Conservation (phyloP, 352 stramenopile species). For the Phytophthora podocarpi region DNA sequence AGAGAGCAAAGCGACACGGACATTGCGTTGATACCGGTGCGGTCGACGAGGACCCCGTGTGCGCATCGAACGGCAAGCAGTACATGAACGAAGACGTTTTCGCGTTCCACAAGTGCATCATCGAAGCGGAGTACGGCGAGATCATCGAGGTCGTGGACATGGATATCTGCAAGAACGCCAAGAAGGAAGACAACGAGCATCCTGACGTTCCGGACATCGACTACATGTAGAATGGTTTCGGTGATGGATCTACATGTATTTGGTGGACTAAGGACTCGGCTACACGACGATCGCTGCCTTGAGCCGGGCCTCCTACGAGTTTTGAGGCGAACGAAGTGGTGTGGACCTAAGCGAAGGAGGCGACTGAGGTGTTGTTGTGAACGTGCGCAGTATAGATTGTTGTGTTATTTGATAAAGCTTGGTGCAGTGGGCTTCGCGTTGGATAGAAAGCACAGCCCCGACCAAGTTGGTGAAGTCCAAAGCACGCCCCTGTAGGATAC, state of each 20-base stretch:
- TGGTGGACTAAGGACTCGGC: neutral
- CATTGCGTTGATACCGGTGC: constrained; percentile 44
- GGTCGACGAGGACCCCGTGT: constrained; percentile 47
- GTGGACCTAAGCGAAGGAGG: neutral
- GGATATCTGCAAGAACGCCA: constrained; percentile 38
- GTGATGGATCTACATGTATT: constrained; percentile 6
- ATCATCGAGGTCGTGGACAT: constrained; percentile 52
- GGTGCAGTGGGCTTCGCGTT: neutral
- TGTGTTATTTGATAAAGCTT: constrained; percentile 6
- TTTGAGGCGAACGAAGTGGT: no score
- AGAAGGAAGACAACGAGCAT: constrained; percentile 38
- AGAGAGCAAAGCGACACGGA: constrained; percentile 32
- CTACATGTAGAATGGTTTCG: constrained; percentile 16
- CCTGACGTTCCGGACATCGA: constrained; percentile 19
- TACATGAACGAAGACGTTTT: constrained; percentile 64
- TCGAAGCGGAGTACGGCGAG: constrained; percentile 28
- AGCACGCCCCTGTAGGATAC: constrained; percentile 29
- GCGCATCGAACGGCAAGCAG: constrained; percentile 56
- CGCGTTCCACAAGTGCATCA: constrained; percentile 57
- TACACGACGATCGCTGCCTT: neutral
- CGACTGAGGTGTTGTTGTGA: neutral
- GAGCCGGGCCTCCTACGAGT: constrained; percentile 12
- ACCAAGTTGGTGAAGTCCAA: constrained; percentile 1
- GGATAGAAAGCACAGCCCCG: neutral
- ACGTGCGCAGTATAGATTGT: constrained; percentile 15